Conservation (phyloP, 192 early-diverging fungal species). For the Dispira simplex region DNA sequence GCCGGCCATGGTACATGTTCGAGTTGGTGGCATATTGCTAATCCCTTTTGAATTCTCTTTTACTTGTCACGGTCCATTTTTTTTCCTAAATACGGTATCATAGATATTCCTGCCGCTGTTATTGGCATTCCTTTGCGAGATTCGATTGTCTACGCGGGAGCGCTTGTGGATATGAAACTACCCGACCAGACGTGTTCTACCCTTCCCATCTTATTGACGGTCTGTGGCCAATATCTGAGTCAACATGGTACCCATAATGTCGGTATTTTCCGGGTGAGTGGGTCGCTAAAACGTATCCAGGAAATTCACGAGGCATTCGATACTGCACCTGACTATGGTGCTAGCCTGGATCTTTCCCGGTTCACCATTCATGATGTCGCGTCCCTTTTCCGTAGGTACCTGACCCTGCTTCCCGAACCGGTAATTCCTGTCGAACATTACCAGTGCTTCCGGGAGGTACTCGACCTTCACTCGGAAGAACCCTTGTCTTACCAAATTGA, state of each 20-base stretch:
- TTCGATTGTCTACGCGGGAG: constrained; percentile 1
- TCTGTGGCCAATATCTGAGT: constrained; percentile 27
- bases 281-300: constrained; percentile 55
- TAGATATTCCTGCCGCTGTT: background rate
- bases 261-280: constrained; percentile 63
- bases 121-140: constrained; percentile 2
- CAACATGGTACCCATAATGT: constrained; percentile 31
- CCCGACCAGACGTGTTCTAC: background rate
- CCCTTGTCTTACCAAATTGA: constrained; percentile 3
- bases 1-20: no score
- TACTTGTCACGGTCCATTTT: background rate
- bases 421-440: constrained; percentile 53
- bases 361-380: constrained; percentile 71
- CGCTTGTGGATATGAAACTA: background rate
- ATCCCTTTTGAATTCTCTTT: background rate
- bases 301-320: constrained; percentile 53
- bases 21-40: background rate
- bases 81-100: background rate
- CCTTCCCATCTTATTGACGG: constrained; percentile 23
- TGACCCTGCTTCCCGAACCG: constrained; percentile 54
- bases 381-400: constrained; percentile 51
- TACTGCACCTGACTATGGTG: constrained; percentile 40
- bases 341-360: constrained; percentile 38
- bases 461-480: constrained; percentile 11
- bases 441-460: constrained; percentile 42